Evolutionary conservation across 345 rosid species (phyloP), one percentile per base, ranked within the genome.

Genomic region (Eucalyptus lansdowneana): DNA sequence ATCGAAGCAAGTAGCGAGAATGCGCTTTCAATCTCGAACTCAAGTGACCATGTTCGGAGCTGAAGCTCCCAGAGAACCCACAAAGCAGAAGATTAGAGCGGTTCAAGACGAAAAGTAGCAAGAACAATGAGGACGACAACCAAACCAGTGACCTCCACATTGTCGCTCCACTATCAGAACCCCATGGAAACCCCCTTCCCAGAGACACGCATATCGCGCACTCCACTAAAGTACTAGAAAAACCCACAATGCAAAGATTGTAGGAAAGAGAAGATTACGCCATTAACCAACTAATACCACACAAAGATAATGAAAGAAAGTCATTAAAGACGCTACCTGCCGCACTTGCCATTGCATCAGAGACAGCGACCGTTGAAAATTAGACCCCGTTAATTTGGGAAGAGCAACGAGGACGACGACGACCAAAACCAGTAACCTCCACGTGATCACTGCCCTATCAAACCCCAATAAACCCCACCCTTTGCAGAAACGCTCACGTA

Each of bases 61-160:
- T 88, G 88, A 45, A 86, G 34, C 53, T 89, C 80, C 87, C 88
- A 37, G 87, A 89, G 86, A 89, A 87, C 21, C 90, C 89, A 91
- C 89, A 14, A 90, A 76, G 62, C 51, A 87, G 90, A 80, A 90
- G 85, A 91, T 86, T 85, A 60, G 90, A 89, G 58, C 67, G 65
- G 81, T 24, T 87, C 81, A 89, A 44, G 29, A 83, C 83, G 51
- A 81, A 76, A 87, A 90, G 51, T 80, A 90, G 19, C 80, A 87
- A 50, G 86, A 90, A 83, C 44, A 90, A 21, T 14, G 85, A 76
- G 29, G 85, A 40, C 16, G 27, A 76, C 47, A 3, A 76, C 85
- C 47, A 40, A 76, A 76, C 83, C 29, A 76, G 47, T 6, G 85
- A 76, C 85, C 85, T 37, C 85, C 85, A 76, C 85, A 76, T 40